Base-by-base conservation (phyloP, 169 alveolate species). In the Cryptosporidium tyzzeri region DNA sequence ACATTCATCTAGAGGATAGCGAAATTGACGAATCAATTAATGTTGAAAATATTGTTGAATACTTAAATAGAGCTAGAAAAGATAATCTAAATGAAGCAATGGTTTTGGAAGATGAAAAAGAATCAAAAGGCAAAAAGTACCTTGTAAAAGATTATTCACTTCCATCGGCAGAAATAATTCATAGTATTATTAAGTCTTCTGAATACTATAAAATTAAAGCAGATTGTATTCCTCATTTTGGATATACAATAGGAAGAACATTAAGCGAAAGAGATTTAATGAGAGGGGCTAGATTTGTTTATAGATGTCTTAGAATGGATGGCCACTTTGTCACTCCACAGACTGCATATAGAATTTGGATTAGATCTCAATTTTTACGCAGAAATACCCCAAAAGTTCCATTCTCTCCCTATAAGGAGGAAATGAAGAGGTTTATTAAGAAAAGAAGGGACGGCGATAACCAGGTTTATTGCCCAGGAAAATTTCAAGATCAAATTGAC, bases 291-390 rank as follows among this genome's bases (percentile, higher is more conserved):
- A 33, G 89, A 67, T 80, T 80, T 35, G 89, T 80, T 10, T 80
- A 80, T 65, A 80, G 89, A 33, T 80, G 89, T 26, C 89, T 80
- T 26, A 80, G 89, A 26, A 80, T 80, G 89, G 89, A 61, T 62
- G 75, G 75, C n/a, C 89, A 80, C 26, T 80, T 80, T 80, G 62
- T 80, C 16, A 41, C 67, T 3, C 80, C 89, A 61, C 31, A 45
- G 41, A 62, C 75, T 21, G 89, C 89, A 62, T 80, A 62, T 39
- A 80, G 75, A 80, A 80, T 80, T 16, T 80, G 89, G 89, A 31
- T 80, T 21, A 59, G 89, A 59, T 80, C 89, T 7, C 62, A 44
- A 62, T 80, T 26, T 62, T 53, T 80, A 4, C 65, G 89, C 0
- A 12, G 89, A 37, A 41, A 80, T 23, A 44, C 75, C 21, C 89